Percentiles rank a stretch among this genome's conserved stretches.
These are phyloP conservation scores for Bonnemaisonia californica DNA, from an alignment of 31 red algal genomes.

Conservation along the genomic window DNA sequence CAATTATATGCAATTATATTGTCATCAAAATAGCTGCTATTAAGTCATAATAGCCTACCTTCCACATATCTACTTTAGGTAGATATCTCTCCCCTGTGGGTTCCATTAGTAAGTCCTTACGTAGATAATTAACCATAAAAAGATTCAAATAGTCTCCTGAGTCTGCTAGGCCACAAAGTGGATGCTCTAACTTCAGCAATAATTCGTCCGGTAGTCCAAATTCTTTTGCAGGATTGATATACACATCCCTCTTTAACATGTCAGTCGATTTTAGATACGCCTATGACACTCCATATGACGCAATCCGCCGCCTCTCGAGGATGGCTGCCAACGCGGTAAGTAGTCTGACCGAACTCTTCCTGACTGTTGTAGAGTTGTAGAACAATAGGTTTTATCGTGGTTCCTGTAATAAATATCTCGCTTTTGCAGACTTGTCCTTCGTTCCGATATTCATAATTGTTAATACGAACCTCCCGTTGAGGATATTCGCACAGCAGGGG, in stretches of 20 bases:
- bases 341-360: constrained; percentile 2
- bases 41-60: not conserved
- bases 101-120: not conserved
- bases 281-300: constrained; percentile 1
- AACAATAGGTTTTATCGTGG: not conserved
- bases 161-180: constrained; percentile 22
- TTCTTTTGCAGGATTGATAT: not conserved
- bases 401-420: too few species aligned
- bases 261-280: constrained; percentile 18
- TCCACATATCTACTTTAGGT: not conserved
- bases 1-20: too few species aligned
- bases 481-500: too few species aligned
- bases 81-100: not conserved
- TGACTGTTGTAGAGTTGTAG: not conserved
- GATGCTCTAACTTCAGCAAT: not conserved
- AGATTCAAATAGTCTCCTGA: constrained; percentile 24
- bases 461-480: too few species aligned
- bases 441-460: too few species aligned
- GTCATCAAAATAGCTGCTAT: constrained; percentile 12
- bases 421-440: too few species aligned
- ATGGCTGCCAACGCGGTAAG: not conserved
- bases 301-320: not conserved
- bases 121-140: not conserved
- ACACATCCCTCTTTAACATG: constrained; percentile 1
- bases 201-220: not conserved